A percentile compares a stretch with the other conserved stretches of the same genome.
phyloP scores from a whole-genome alignment of 768 basidiomycete genomes.

The Pholiota conissans region DNA sequence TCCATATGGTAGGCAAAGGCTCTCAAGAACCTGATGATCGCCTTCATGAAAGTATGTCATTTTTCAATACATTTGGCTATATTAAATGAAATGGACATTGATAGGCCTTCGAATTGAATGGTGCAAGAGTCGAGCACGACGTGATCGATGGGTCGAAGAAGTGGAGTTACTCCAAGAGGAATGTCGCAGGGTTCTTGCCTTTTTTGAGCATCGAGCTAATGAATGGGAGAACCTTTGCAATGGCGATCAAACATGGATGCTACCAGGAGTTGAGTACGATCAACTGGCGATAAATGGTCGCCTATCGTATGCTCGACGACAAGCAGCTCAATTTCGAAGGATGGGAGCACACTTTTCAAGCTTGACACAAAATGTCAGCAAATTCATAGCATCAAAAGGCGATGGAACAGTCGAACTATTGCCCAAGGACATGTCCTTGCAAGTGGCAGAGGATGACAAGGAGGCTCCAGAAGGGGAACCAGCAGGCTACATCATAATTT shows the following conservation, averaged over 20 bases:
- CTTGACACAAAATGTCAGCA: background rate
- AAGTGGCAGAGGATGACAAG: too few species aligned
- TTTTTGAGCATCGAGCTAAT: background rate
- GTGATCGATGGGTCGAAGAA: slow-evolving; percentile 3
- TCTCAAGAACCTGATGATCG: background rate
- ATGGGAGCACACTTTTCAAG: background rate
- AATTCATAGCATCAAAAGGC: background rate
- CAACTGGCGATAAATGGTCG: background rate
- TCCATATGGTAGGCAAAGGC: background rate
- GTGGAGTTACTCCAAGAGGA: background rate
- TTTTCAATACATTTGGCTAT: background rate
- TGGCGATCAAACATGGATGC: background rate
- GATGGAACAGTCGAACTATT: too few species aligned
- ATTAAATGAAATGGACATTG: background rate
- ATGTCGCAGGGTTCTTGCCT: background rate
- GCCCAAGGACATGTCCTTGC: too few species aligned
- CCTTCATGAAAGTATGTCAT: slow-evolving; percentile 2
- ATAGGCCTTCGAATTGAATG: slow-evolving; percentile 9
- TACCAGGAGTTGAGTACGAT: background rate
- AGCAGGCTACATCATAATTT: too few species aligned
- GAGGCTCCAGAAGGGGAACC: too few species aligned
- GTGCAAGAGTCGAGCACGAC: slow-evolving; percentile 4
- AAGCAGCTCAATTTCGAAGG: background rate
- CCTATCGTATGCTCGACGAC: background rate
- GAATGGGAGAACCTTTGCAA: background rate